These are phyloP conservation scores for Friedmanniomyces simplex DNA, from an alignment of 495 filamentous ascomycete genomes.

Conservation along the genomic window DNA sequence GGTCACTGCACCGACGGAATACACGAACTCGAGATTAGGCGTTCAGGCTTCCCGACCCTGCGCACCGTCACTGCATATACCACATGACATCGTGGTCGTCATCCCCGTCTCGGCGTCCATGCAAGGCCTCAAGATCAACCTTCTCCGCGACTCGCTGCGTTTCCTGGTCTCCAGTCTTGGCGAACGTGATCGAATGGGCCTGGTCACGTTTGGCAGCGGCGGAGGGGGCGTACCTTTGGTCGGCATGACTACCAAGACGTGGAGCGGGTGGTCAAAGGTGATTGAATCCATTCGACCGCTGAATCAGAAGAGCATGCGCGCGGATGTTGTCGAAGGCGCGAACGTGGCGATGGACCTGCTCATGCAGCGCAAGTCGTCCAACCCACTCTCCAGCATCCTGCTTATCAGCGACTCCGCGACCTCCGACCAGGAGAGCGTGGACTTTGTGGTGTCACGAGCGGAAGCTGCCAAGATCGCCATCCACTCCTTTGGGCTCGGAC, in stretches of 20 bases:
- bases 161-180: constrained; percentile 92
- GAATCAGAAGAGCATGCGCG: constrained; percentile 90
- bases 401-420: constrained; percentile 99
- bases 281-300: constrained; percentile 83
- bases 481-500: constrained; percentile 89
- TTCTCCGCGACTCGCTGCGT: constrained; percentile 85
- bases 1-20: constrained; percentile 68
- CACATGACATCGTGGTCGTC: constrained; percentile 90
- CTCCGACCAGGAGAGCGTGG: constrained; percentile 88
- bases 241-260: constrained; percentile 93
- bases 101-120: constrained; percentile 97
- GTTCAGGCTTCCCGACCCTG: constrained; percentile 39
- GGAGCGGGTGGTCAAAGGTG: constrained; percentile 83
- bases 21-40: constrained; percentile 49
- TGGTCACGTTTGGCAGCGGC: constrained; percentile 96
- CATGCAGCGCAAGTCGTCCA: constrained; percentile 95
- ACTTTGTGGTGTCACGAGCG: constrained; percentile 95
- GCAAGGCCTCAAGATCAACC: constrained; percentile 95
- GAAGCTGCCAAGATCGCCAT: constrained; percentile 98
- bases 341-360: constrained; percentile 98
- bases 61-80: constrained; percentile 67
- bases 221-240: constrained; percentile 88
- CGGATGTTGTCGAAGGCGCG: constrained; percentile 94
- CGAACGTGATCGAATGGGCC: constrained; percentile 86
- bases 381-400: constrained; percentile 91